phyloP scores from a whole-genome alignment of 345 rosid genomes.

The Isatis tinctoria region DNA sequence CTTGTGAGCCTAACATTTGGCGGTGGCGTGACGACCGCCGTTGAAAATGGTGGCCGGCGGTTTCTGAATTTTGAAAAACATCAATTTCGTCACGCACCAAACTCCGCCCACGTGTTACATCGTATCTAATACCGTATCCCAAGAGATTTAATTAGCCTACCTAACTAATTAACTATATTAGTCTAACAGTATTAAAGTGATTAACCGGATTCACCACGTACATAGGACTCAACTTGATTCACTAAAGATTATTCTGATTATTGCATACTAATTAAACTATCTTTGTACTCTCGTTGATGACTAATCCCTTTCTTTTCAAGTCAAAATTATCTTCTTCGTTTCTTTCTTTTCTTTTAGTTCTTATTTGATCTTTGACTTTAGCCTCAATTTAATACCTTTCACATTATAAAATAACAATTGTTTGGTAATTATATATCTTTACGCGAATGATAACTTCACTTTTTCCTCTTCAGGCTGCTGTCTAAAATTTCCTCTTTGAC shows the following conservation, averaged over 20 bases:
- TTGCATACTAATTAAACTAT: constrained; percentile 4
- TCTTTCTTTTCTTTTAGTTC: neutral
- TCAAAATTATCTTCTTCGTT: constrained; percentile 11
- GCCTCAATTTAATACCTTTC: constrained; percentile 13
- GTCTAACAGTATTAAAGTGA: neutral
- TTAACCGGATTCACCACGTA: constrained; percentile 18
- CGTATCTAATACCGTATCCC: constrained; percentile 23
- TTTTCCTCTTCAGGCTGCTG: constrained; percentile 13
- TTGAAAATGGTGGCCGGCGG: constrained; percentile 47
- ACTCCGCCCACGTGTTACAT: constrained; percentile 37
- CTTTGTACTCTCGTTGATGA: constrained; percentile 1
- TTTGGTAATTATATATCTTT: constrained; percentile 1
- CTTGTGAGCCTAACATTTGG: constrained; percentile 2
- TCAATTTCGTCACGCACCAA: constrained; percentile 28
- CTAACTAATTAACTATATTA: constrained; percentile 8
- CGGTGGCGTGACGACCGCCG: constrained; percentile 27
- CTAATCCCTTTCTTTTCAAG: constrained; percentile 19
- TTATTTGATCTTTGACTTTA: constrained; percentile 27
- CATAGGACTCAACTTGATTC: constrained; percentile 27
- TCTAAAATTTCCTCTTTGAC: constrained; percentile 15
- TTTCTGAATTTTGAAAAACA: constrained; percentile 10
- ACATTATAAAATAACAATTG: constrained; percentile 6
- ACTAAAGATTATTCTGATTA: constrained; percentile 3
- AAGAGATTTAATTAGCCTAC: constrained; percentile 25
- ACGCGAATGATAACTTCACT: neutral